Evolutionary conservation across 345 rosid genomes (phyloP).

Genomic region (Heritiera littoralis): DNA sequence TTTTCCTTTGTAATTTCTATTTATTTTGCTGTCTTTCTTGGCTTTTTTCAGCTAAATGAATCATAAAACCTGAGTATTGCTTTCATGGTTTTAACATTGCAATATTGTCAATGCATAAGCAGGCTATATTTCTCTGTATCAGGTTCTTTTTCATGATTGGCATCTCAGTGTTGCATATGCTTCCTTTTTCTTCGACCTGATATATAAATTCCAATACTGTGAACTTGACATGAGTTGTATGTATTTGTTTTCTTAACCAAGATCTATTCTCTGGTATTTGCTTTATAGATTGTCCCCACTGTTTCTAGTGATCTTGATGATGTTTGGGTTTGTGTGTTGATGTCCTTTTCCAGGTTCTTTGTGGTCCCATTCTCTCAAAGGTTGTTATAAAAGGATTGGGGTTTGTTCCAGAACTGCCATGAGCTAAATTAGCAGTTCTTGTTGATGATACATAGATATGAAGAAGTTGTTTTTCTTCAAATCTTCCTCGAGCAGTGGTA

Average conservation of each 20-base stretch:
- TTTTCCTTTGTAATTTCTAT: neutral
- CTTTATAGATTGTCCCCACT: slow-evolving; percentile 11
- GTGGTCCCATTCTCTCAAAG: slow-evolving; percentile 26
- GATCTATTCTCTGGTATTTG: slow-evolving; percentile 7
- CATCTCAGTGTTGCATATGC: slow-evolving; percentile 22
- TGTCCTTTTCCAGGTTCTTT: slow-evolving; percentile 38
- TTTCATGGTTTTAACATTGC: neutral
- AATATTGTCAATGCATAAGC: neutral
- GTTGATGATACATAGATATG: slow-evolving; percentile 50
- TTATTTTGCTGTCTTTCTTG: neutral
- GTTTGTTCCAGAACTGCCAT: slow-evolving; percentile 20
- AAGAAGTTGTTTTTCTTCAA: slow-evolving; percentile 85
- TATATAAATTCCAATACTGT: slow-evolving; percentile 2
- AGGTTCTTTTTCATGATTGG: slow-evolving; percentile 27
- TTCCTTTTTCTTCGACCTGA: neutral
- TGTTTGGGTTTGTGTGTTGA: slow-evolving; percentile 21
- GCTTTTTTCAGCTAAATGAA: slow-evolving; percentile 3
- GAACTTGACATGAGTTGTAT: slow-evolving; percentile 29
- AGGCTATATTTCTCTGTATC: neutral
- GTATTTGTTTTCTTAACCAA: slow-evolving; percentile 24
- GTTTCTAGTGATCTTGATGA: slow-evolving; percentile 25
- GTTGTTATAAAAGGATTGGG: slow-evolving; percentile 19
- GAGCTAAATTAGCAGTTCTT: slow-evolving; percentile 23
- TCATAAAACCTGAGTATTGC: neutral
- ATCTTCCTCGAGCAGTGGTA: slow-evolving; percentile 56